Percentiles rank a stretch among this genome's conserved stretches.
These are phyloP conservation scores for Trichoderma hamatum DNA, from an alignment of 2,329 filamentous ascomycete species.

Conservation along the genomic window DNA sequence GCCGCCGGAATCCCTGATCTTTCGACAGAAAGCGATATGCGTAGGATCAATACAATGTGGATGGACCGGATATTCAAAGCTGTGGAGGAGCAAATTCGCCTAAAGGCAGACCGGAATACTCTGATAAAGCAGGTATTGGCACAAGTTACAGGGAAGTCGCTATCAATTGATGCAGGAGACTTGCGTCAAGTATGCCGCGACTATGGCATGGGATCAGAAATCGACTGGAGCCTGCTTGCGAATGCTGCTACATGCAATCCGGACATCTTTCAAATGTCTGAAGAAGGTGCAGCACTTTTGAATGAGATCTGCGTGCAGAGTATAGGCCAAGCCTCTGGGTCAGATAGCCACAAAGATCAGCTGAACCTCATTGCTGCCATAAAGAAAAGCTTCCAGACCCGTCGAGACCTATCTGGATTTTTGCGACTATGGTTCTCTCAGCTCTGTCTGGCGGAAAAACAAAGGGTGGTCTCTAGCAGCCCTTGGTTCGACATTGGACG, in stretches of 20 bases:
- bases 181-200: conserved; percentile 48
- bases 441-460: conserved; percentile 42
- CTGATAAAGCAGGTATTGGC: conserved; percentile 40
- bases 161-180: conserved; percentile 44
- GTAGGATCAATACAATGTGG: conserved; percentile 44
- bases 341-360: conserved; percentile 32
- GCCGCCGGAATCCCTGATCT: conserved; percentile 38
- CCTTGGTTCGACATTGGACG: conserved; percentile 41
- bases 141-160: conserved; percentile 37
- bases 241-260: conserved; percentile 50
- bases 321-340: conserved; percentile 31
- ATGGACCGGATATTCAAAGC: conserved; percentile 43
- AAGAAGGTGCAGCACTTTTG: conserved; percentile 46
- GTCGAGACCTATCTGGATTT: conserved; percentile 50
- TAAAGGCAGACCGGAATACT: conserved; percentile 33
- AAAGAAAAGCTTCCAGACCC: conserved; percentile 48
- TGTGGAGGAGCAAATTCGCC: conserved; percentile 36
- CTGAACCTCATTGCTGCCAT: conserved; percentile 47
- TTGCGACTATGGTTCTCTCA: conserved; percentile 52
- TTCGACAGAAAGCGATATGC: conserved; percentile 35
- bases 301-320: conserved; percentile 45
- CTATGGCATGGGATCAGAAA: conserved; percentile 44
- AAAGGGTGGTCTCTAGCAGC: conserved; percentile 34
- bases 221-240: conserved; percentile 50
- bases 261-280: conserved; percentile 49